These are phyloP conservation scores for Kodamaea sp. DNA, from an alignment of 1,139 yeast genomes.

Conservation along the genomic window DNA sequence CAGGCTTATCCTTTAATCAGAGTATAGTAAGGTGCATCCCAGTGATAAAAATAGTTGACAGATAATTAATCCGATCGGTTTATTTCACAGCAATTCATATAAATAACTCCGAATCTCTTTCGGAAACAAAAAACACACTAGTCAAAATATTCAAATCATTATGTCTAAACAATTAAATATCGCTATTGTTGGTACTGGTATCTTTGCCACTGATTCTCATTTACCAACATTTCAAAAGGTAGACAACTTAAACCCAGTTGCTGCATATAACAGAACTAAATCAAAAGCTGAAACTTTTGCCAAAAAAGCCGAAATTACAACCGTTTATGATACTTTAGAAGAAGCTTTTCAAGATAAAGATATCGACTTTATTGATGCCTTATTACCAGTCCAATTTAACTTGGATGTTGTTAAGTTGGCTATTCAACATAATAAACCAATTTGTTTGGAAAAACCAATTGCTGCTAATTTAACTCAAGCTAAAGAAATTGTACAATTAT, in stretches of 20 bases:
- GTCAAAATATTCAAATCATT: not conserved
- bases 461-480: slow-evolving; percentile 85
- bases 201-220: slow-evolving; percentile 81
- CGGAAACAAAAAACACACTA: not conserved
- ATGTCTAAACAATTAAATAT: slow-evolving; percentile 40
- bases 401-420: slow-evolving; percentile 64
- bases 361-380: slow-evolving; percentile 75
- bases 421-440: slow-evolving; percentile 68
- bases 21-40: not conserved
- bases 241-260: slow-evolving; percentile 33
- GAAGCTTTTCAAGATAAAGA: slow-evolving; percentile 57
- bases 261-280: slow-evolving; percentile 79
- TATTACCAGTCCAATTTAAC: slow-evolving; percentile 82
- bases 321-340: slow-evolving; percentile 65
- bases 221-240: slow-evolving; percentile 63
- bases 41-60: not conserved
- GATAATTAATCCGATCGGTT: slow-evolving; percentile 1
- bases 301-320: slow-evolving; percentile 49
- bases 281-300: slow-evolving; percentile 81
- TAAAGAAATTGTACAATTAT: slow-evolving; percentile 63
- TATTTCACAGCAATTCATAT: slow-evolving; percentile 1
- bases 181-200: slow-evolving; percentile 88
- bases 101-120: slow-evolving; percentile 1
- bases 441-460: slow-evolving; percentile 84
- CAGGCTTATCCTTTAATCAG: not conserved